Conservation (phyloP, 176 grass and related monocot species). For the Stipa capillata region DNA sequence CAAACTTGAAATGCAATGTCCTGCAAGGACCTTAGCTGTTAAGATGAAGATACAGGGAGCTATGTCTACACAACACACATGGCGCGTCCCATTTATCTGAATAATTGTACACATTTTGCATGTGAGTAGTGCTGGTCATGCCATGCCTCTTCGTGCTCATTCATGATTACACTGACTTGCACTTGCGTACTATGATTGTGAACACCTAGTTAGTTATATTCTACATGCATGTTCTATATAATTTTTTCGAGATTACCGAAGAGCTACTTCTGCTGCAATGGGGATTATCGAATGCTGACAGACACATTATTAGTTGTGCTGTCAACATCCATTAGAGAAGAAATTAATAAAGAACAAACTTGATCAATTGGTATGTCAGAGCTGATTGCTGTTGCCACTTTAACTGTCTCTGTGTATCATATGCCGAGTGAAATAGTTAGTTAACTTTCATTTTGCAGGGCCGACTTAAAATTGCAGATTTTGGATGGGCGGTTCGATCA, state of each 20-base stretch:
- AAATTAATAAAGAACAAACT: not conserved
- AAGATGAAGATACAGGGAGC: not conserved
- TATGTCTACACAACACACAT: not conserved
- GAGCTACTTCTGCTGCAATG: not conserved
- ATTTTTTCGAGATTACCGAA: not conserved
- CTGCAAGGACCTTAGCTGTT: not conserved
- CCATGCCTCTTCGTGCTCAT: not conserved
- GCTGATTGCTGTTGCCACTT: not conserved
- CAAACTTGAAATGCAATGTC: not conserved
- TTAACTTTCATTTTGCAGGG: conserved; percentile 45
- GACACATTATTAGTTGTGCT: not conserved
- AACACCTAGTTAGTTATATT: not conserved
- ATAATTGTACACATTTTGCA: not conserved
- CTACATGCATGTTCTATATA: not conserved
- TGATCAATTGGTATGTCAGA: not conserved
- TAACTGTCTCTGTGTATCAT: not conserved
- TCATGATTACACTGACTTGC: not conserved
- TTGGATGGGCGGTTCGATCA: conserved; percentile 82
- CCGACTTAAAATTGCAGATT: conserved; percentile 90
- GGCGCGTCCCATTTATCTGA: not conserved
- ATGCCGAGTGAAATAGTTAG: not conserved
- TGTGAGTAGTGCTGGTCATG: not conserved
- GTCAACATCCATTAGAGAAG: not conserved
- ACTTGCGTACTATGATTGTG: not conserved
- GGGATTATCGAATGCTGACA: not conserved